Evolutionary conservation across 768 basidiomycete species (phyloP).

Genomic region (Suillus lakei): DNA sequence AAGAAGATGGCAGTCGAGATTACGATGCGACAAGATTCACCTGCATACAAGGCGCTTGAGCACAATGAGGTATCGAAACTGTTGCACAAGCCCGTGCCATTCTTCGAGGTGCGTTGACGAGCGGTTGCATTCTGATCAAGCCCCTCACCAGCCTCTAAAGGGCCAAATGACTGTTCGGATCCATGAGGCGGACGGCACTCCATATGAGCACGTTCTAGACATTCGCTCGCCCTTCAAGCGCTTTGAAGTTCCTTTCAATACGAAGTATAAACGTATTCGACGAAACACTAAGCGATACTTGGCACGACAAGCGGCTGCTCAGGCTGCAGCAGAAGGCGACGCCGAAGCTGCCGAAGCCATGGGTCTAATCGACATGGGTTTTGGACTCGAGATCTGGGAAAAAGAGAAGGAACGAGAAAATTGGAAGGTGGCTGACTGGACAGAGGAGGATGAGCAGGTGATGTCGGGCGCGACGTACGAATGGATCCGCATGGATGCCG

Average conservation of each 20-base stretch:
- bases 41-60: conserved; percentile 70
- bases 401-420: conserved; percentile 90
- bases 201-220: conserved; percentile 97
- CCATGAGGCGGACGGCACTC: conserved; percentile 98
- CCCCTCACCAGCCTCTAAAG: conserved; percentile 38
- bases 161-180: conserved; percentile 99
- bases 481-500: conserved; percentile 99
- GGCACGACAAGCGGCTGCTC: conserved; percentile 89
- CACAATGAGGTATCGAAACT: conserved; percentile 70
- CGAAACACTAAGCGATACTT: conserved; percentile 96
- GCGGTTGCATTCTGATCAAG: conserved; percentile 2
- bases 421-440: conserved; percentile 99
- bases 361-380: conserved; percentile 93
- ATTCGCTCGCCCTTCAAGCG: conserved; percentile 86
- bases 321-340: conserved; percentile 92
- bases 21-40: conserved; percentile 87
- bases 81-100: conserved; percentile 79
- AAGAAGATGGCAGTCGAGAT: conserved; percentile 99
- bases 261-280: conserved; percentile 96
- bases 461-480: conserved; percentile 98
- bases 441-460: conserved; percentile 90
- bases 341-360: conserved; percentile 92
- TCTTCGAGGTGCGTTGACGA: conserved; percentile 75
- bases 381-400: conserved; percentile 95
- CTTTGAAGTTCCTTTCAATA: conserved; percentile 99